Evolutionary conservation across 805 yeast genomes (phyloP).

Genomic region (Saturnispora diversa): DNA sequence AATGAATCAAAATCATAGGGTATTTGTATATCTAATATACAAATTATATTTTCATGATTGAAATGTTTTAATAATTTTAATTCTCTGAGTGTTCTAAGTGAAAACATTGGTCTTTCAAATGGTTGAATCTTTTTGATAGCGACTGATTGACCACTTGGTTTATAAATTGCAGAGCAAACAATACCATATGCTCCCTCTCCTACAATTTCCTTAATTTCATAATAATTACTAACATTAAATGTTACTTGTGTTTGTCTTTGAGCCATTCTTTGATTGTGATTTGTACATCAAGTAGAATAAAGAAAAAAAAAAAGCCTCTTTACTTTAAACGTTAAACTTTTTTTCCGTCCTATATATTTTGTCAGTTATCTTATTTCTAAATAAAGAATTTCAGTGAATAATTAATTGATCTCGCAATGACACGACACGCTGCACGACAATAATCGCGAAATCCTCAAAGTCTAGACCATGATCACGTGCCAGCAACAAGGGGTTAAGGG

Average conservation of each 20-base stretch:
- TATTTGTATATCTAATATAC: slow-evolving; percentile 80
- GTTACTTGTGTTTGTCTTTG: slow-evolving; percentile 28
- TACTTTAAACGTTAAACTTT: too few relatives aligned
- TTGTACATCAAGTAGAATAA: background rate
- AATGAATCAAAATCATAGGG: slow-evolving; percentile 71
- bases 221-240: slow-evolving; percentile 85
- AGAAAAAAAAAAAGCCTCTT: background rate
- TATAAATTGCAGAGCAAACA: slow-evolving; percentile 82
- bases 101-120: slow-evolving; percentile 80
- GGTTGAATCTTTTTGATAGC: slow-evolving; percentile 95
- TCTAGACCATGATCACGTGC: too few relatives aligned
- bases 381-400: too few relatives aligned
- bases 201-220: slow-evolving; percentile 73
- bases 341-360: too few relatives aligned
- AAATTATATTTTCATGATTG: slow-evolving; percentile 87
- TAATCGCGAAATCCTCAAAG: too few relatives aligned
- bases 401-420: too few relatives aligned
- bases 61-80: slow-evolving; percentile 82
- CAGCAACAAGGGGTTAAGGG: too few relatives aligned
- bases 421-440: too few relatives aligned
- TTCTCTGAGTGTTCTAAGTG: slow-evolving; percentile 83
- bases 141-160: slow-evolving; percentile 80
- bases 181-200: slow-evolving; percentile 98
- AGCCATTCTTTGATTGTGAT: background rate
- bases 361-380: too few relatives aligned